A percentile compares a stretch with the other conserved stretches of the same genome.
These are phyloP conservation scores for Lentinula boryana DNA, from an alignment of 768 basidiomycete genomes.

Conservation along the genomic window DNA sequence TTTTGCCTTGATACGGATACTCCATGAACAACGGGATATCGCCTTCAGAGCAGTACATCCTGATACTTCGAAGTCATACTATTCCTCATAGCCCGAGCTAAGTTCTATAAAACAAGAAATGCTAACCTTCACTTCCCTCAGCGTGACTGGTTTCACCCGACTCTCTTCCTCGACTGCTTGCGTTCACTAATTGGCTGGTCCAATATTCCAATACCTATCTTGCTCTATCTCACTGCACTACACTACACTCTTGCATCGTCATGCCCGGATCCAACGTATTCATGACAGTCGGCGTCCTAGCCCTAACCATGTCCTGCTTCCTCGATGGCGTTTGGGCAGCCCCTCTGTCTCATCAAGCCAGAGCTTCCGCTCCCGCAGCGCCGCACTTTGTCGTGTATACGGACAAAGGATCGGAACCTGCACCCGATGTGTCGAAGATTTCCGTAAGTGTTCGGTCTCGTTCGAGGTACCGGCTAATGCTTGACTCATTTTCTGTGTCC, in stretches of 20 bases:
- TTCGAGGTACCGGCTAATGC: too few relatives aligned
- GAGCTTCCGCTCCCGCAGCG: neutral
- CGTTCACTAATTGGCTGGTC: neutral
- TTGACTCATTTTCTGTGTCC: neutral
- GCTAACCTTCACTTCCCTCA: neutral
- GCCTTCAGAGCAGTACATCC: too few relatives aligned
- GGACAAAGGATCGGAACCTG: neutral
- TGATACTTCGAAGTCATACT: too few relatives aligned
- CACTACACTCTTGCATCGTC: neutral
- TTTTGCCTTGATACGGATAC: neutral
- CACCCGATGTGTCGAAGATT: slow-evolving; percentile 1
- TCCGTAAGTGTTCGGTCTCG: neutral
- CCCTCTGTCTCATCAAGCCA: neutral
- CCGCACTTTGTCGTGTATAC: slow-evolving; percentile 2
- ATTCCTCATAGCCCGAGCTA: too few relatives aligned
- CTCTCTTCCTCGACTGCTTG: neutral
- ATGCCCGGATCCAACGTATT: neutral
- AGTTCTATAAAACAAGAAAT: too few relatives aligned
- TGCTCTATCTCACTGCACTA: too few relatives aligned
- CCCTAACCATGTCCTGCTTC: neutral
- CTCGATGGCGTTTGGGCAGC: neutral
- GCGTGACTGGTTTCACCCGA: neutral
- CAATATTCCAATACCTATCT: neutral
- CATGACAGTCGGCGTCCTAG: neutral
- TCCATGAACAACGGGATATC: too few relatives aligned